Percentiles rank a stretch among this genome's conserved stretches.
Evolutionary conservation across 441 rosid genomes (phyloP).

Genomic region (Syzygium syzygioides): DNA sequence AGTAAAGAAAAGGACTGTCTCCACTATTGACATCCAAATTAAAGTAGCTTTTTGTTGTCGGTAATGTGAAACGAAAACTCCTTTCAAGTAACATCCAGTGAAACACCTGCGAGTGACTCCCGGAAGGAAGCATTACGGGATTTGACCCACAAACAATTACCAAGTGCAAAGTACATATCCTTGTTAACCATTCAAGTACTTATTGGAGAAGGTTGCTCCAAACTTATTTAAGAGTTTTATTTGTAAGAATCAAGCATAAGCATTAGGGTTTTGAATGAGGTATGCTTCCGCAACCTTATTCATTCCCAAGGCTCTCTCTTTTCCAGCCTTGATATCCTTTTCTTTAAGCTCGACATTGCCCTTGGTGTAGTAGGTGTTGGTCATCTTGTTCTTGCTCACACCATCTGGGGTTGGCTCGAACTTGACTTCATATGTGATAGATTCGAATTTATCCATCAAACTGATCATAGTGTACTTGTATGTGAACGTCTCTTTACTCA

Average conservation of each 20-base stretch:
- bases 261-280: not conserved
- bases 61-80: not conserved
- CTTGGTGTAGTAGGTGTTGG: not conserved
- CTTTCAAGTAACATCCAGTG: not conserved
- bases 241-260: not conserved
- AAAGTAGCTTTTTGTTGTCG: not conserved
- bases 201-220: not conserved
- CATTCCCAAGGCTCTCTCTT: slow-evolving; percentile 4
- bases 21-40: not conserved
- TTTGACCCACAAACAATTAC: not conserved
- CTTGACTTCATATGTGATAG: not conserved
- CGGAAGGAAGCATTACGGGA: not conserved
- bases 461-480: not conserved
- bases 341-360: not conserved
- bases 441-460: not conserved
- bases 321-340: not conserved
- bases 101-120: not conserved
- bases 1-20: not conserved
- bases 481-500: not conserved
- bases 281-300: not conserved
- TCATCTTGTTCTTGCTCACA: slow-evolving; percentile 5
- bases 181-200: not conserved
- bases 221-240: not conserved
- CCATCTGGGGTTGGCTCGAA: not conserved
- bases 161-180: not conserved